Evolutionary conservation across 2,329 filamentous ascomycete genomes (phyloP), one percentile per base, ranked within the genome.

Genomic region (Pseudocercospora vitis): DNA sequence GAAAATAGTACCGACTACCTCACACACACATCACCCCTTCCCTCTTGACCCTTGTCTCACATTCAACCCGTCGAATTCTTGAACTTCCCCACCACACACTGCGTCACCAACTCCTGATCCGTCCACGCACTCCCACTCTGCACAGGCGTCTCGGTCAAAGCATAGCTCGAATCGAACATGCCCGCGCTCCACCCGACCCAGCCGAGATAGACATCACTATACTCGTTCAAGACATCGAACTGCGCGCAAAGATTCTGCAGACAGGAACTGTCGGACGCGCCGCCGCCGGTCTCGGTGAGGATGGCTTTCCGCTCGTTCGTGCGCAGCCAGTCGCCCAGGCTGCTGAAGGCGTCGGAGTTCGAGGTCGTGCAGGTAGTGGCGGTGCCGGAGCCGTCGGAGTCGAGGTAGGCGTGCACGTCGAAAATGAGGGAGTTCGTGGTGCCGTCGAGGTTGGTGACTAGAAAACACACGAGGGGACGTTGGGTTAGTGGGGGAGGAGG

Each of bases 351-450:
- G 16, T 62, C 66, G 26, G 65, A 59, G 39, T 71, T 66, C 57
- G 68, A 67, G 35, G 65, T 70, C 5, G 62, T 59, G 61, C 70
- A 72, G 16, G 61, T 57, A 12, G 64, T 62, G 57, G 69, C 61
- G 1, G 70, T 73, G 19, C 73, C 73, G n/a, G 63, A 67, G 59
- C 67, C 67, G 62, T 74, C 72, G 7, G 60, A 63, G 57, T 76
- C 73, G 11, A 74, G 67, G 57, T 76, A 75, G 47, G 71, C 65
- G 65, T 76, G 72, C 2, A 74, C 70, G 37, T 75, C 72, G 58
- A 74, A 73, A 63, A 74, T 65, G 37, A 70, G 62, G 55, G 64
- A 63, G 55, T 52, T 55, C 18, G 59, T 68, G 32, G 56, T 57
- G 50, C 67, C 68, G 57, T 70, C 67, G 14, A 64, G 54, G 52